These are phyloP conservation scores for Trametes polyzona DNA, from an alignment of 1,284 basidiomycete species.

Conservation along the genomic window DNA sequence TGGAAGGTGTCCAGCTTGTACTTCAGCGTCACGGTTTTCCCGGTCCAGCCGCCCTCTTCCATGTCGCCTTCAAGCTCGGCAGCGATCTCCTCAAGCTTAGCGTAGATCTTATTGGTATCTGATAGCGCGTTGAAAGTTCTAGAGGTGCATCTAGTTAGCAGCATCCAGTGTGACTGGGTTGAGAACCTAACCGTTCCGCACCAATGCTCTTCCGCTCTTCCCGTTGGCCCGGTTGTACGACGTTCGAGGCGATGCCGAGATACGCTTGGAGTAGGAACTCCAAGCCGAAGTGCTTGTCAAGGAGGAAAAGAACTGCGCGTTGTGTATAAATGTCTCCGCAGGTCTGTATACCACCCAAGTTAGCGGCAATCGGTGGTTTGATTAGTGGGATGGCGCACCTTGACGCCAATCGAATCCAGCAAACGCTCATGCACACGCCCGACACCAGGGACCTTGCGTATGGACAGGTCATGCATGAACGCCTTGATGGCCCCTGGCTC, in stretches of 20 bases:
- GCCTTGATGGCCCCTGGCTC: slow-evolving; percentile 63
- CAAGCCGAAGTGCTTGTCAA: slow-evolving; percentile 87
- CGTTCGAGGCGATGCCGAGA: slow-evolving; percentile 85
- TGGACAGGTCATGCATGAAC: slow-evolving; percentile 78
- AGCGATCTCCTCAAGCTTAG: slow-evolving; percentile 79
- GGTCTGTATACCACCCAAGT: too few relatives aligned
- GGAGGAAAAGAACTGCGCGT: slow-evolving; percentile 71
- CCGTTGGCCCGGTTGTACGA: slow-evolving; percentile 72
- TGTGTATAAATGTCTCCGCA: slow-evolving; percentile 86
- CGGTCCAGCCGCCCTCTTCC: slow-evolving; percentile 69
- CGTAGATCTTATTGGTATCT: slow-evolving; percentile 67
- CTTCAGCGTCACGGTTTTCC: slow-evolving; percentile 79
- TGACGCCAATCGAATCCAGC: slow-evolving; percentile 84
- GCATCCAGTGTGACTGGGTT: background rate
- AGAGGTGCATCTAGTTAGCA: background rate
- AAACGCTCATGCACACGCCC: slow-evolving; percentile 88
- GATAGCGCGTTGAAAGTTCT: slow-evolving; percentile 79
- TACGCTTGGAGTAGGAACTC: slow-evolving; percentile 75
- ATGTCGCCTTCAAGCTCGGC: slow-evolving; percentile 82
- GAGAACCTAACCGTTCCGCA: slow-evolving; percentile 67
- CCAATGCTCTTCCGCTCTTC: slow-evolving; percentile 91
- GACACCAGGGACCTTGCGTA: slow-evolving; percentile 86
- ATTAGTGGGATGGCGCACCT: slow-evolving; percentile 48
- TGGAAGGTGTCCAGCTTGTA: slow-evolving; percentile 83
- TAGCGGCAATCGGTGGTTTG: too few relatives aligned